A percentile compares a stretch with the other conserved stretches of the same genome.
Conservation (phyloP, 306 rosid species). For the Prunus mongolica region DNA sequence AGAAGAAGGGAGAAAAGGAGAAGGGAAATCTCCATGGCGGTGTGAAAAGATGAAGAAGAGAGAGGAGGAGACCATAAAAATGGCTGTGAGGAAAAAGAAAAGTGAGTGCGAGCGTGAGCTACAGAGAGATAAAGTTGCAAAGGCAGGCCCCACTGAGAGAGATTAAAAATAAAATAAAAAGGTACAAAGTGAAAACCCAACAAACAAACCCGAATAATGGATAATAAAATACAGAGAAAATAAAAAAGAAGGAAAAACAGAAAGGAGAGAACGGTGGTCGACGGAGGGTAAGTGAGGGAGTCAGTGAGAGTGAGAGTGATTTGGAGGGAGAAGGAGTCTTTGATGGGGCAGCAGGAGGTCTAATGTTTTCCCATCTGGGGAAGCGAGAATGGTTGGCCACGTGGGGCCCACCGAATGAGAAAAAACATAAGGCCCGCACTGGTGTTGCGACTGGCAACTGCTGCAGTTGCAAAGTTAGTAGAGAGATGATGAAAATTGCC, state of each 20-base stretch:
- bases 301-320: neutral
- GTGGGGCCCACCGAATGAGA: neutral
- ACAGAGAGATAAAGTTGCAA: neutral
- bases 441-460: neutral
- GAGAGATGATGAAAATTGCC: neutral
- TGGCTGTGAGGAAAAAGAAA: conserved; percentile 12
- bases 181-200: neutral
- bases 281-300: neutral
- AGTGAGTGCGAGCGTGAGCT: neutral
- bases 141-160: neutral
- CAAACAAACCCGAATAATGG: conserved; percentile 1
- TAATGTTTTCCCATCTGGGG: neutral
- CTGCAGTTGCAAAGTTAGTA: neutral
- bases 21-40: conserved; percentile 46
- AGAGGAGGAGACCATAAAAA: conserved; percentile 23
- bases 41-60: conserved; percentile 21
- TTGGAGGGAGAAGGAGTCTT: neutral
- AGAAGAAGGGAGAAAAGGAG: conserved; percentile 25
- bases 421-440: neutral
- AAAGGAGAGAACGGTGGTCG: neutral
- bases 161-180: neutral
- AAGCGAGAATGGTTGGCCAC: neutral
- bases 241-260: neutral
- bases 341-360: neutral
- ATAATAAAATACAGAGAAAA: neutral